A percentile compares a stretch with the other conserved stretches of the same genome.
These are phyloP conservation scores for Paecilomyces niveus DNA, from an alignment of 2,329 filamentous ascomycete species.

Conservation along the genomic window DNA sequence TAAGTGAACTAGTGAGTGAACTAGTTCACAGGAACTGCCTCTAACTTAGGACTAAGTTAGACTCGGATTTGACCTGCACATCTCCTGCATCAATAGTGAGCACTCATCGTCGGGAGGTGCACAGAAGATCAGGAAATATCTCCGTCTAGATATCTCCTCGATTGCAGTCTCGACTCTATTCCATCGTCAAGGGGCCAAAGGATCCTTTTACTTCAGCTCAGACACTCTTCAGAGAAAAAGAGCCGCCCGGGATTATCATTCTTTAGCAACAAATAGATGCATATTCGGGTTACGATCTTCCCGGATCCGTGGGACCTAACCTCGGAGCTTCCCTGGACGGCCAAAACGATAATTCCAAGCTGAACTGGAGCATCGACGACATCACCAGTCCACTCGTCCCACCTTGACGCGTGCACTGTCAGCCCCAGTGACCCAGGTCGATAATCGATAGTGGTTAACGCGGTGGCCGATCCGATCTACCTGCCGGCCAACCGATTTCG, in stretches of 20 bases:
- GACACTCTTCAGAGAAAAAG: neutral
- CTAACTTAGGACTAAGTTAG: neutral
- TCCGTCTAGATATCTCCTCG: neutral
- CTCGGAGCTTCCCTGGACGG: neutral
- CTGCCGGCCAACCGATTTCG: neutral
- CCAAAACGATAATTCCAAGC: neutral
- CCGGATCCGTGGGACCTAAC: neutral
- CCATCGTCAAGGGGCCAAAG: neutral
- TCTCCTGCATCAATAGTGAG: neutral
- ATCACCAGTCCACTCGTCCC: neutral
- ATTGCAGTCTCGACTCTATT: neutral
- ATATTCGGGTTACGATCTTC: neutral
- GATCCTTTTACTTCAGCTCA: neutral
- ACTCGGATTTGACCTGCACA: neutral
- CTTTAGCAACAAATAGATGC: neutral
- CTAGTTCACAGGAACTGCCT: neutral
- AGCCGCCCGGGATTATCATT: neutral
- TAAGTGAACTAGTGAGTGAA: neutral
- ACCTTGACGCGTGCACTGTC: neutral
- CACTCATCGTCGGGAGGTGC: neutral
- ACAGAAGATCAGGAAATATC: neutral
- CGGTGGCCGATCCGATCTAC: neutral
- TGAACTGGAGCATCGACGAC: neutral
- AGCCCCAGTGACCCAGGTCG: neutral
- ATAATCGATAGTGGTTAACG: neutral